A percentile compares a stretch with the other conserved stretches of the same genome.
phyloP scores from a whole-genome alignment of 768 basidiomycete species.

The Hericium erinaceus region DNA sequence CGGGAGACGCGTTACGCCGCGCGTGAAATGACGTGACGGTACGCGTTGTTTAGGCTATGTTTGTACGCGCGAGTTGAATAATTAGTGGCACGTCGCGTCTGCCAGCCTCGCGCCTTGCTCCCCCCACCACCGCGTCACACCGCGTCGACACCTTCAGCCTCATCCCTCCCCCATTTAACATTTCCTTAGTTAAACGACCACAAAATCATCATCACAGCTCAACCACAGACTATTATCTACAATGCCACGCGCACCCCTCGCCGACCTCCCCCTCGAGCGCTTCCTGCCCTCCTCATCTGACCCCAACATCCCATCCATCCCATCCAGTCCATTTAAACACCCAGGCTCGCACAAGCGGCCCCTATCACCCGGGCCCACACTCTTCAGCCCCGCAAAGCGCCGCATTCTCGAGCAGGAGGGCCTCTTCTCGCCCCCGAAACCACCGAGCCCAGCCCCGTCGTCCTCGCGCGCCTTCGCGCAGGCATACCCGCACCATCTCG shows the following conservation, averaged over 20 bases:
- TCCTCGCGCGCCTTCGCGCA: neutral
- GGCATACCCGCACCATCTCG: neutral
- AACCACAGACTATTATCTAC: neutral
- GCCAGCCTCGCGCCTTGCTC: neutral
- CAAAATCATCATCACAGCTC: too few relatives aligned
- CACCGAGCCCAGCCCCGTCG: slow-evolving; percentile 2
- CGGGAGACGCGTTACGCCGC: neutral
- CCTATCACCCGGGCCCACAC: slow-evolving; percentile 8
- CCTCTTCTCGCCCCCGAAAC: slow-evolving; percentile 5
- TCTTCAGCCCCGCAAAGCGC: slow-evolving; percentile 13
- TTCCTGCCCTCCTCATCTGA: neutral
- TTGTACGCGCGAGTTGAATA: neutral
- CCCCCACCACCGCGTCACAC: neutral
- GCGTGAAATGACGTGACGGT: neutral
- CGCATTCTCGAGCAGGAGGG: slow-evolving; percentile 15
- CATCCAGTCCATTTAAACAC: neutral
- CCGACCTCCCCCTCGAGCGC: slow-evolving; percentile 11
- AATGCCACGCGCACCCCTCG: slow-evolving; percentile 9
- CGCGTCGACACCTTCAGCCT: neutral
- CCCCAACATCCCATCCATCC: neutral
- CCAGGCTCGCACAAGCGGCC: slow-evolving; percentile 10
- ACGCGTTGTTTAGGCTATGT: neutral
- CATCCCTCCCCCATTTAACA: neutral
- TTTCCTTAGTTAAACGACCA: too few relatives aligned
- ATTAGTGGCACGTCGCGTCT: neutral